Evolutionary conservation across 2,329 filamentous ascomycete species (phyloP).

Genomic region (Acarospora socialis): DNA sequence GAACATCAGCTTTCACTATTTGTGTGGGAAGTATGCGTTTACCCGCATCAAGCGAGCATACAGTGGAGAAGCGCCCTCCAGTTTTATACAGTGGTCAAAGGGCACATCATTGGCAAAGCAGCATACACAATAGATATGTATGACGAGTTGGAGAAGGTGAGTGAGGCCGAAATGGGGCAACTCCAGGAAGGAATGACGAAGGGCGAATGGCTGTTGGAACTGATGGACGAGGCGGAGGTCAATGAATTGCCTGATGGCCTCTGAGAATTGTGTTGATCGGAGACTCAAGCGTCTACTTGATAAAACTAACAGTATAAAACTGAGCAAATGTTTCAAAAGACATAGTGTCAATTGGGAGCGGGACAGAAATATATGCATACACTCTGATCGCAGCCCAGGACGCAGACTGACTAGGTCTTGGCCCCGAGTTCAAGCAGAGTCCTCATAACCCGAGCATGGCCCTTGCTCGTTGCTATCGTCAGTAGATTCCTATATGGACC

Average conservation of each 20-base stretch:
- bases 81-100: neutral
- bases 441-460: too few species aligned
- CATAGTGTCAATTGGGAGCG: too few species aligned
- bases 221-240: slow-evolving; percentile 1
- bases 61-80: neutral
- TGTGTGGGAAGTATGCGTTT: neutral
- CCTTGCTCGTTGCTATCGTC: too few species aligned
- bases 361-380: too few species aligned
- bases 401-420: too few species aligned
- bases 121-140: neutral
- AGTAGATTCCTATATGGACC: too few species aligned
- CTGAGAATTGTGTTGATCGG: too few species aligned
- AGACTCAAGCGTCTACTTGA: slow-evolving; percentile 9
- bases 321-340: too few species aligned
- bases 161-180: neutral
- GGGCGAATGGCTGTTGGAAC: slow-evolving; percentile 2
- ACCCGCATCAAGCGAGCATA: neutral
- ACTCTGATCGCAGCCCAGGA: too few species aligned
- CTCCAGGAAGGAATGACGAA: neutral
- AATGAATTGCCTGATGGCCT: slow-evolving; percentile 1
- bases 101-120: neutral
- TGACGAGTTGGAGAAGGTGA: neutral
- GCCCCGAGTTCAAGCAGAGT: too few species aligned
- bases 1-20: neutral
- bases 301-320: too few species aligned